phyloP scores from a whole-genome alignment of 2,329 filamentous ascomycete genomes.

The Aspergillus costaricaensis region DNA sequence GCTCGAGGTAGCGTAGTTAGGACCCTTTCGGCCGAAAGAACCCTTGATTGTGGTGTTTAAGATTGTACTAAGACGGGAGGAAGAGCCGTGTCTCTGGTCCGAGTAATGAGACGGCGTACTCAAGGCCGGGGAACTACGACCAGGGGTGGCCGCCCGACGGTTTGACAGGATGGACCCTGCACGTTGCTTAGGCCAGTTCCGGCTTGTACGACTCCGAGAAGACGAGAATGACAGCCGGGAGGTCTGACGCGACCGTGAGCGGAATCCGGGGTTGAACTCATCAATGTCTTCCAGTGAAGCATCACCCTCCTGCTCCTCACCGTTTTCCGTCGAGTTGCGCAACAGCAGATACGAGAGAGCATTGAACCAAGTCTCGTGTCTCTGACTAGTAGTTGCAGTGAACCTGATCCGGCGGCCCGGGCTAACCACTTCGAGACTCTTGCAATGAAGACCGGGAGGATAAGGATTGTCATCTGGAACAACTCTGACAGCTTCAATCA shows the following conservation, averaged over 20 bases:
- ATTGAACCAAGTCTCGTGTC: conserved; percentile 99
- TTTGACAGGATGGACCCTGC: conserved; percentile 42
- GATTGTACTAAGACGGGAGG: conserved; percentile 51
- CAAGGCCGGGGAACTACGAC: conserved; percentile 39
- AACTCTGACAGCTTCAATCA: conserved; percentile 89
- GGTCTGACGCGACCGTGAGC: conserved; percentile 58
- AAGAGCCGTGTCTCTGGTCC: conserved; percentile 44
- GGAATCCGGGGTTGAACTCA: conserved; percentile 78
- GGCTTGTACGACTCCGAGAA: conserved; percentile 72
- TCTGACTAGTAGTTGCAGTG: conserved; percentile 87
- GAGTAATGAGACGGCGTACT: conserved; percentile 37
- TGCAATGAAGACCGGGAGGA: conserved; percentile 90
- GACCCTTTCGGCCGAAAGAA: conserved; percentile 52
- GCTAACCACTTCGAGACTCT: conserved; percentile 87
- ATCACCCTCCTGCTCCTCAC: conserved; percentile 59
- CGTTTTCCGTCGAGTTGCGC: conserved; percentile 62
- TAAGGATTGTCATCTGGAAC: conserved; percentile 93
- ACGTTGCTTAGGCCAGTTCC: conserved; percentile 62
- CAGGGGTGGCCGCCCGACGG: conserved; percentile 39
- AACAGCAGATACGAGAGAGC: conserved; percentile 89
- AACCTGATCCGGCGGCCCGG: conserved; percentile 90
- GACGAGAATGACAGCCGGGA: conserved; percentile 70
- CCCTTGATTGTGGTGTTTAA: conserved; percentile 51
- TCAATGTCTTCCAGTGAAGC: conserved; percentile 63
- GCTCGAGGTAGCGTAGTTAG: conserved; percentile 37